Evolutionary conservation across 2,329 filamentous ascomycete species (phyloP).

Genomic region (Amauroascus niger): DNA sequence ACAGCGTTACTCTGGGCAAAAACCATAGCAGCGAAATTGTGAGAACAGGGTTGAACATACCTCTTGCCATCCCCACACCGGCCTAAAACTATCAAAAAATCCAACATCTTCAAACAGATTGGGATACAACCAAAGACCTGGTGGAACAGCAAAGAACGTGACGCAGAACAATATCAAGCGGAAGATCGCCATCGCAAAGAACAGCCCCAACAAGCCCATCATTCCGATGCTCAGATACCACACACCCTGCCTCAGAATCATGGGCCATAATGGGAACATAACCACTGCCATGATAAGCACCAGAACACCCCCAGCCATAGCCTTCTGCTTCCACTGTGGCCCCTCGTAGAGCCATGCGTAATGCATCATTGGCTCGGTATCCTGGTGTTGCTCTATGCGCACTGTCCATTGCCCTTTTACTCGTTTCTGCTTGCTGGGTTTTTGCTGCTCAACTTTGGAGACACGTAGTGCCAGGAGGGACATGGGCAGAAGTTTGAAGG

Average conservation of each 20-base stretch:
- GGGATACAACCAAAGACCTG: constrained; percentile 95
- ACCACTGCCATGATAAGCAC: constrained; percentile 78
- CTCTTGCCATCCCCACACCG: constrained; percentile 97
- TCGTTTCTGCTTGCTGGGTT: constrained; percentile 68
- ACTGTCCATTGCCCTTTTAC: constrained; percentile 96
- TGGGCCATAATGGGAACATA: constrained; percentile 92
- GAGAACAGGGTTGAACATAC: constrained; percentile 41
- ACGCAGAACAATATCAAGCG: constrained; percentile 86
- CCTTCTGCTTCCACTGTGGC: constrained; percentile 83
- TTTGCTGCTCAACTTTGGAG: constrained; percentile 66
- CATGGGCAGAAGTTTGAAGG: constrained; percentile 88
- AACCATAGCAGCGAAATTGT: neutral
- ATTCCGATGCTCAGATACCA: constrained; percentile 97
- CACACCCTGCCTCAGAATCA: constrained; percentile 80
- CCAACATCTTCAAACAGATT: constrained; percentile 98
- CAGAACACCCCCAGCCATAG: constrained; percentile 78
- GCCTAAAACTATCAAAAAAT: constrained; percentile 94
- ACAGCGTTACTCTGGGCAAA: neutral
- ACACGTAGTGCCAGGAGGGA: constrained; percentile 90
- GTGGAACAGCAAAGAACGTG: constrained; percentile 74
- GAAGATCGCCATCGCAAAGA: constrained; percentile 98
- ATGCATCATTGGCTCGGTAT: constrained; percentile 58
- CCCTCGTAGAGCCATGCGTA: constrained; percentile 97
- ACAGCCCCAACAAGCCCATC: constrained; percentile 77
- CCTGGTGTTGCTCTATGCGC: constrained; percentile 90